These are phyloP conservation scores for Komagataella pastoris DNA, from an alignment of 805 yeast genomes.

Conservation along the genomic window DNA sequence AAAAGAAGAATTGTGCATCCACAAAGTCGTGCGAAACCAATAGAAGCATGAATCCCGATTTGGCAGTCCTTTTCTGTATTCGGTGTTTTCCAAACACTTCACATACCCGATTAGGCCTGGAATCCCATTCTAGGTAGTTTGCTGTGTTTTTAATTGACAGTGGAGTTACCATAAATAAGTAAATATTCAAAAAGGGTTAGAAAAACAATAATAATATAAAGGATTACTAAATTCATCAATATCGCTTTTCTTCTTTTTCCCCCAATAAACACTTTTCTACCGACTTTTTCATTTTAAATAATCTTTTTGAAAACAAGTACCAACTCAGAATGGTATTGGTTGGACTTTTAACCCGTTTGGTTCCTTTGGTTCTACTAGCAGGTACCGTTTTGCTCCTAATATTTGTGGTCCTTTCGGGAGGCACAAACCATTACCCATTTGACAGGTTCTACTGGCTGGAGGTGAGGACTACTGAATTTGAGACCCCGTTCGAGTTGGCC, in stretches of 20 bases:
- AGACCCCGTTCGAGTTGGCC: slow-evolving; percentile 33
- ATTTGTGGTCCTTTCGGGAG: slow-evolving; percentile 52
- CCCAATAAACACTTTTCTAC: neutral
- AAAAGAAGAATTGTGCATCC: neutral
- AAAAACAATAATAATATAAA: neutral
- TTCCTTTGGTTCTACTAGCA: slow-evolving; percentile 31
- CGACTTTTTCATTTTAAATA: neutral
- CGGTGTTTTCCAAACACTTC: neutral
- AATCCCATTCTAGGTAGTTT: neutral
- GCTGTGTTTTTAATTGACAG: neutral
- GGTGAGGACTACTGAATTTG: slow-evolving; percentile 49
- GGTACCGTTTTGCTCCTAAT: slow-evolving; percentile 36
- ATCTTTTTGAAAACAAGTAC: neutral
- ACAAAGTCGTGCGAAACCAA: neutral
- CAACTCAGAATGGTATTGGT: neutral
- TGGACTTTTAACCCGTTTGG: slow-evolving; percentile 5
- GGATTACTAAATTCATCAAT: neutral
- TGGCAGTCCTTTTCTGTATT: neutral
- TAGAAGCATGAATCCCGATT: neutral
- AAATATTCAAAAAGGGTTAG: neutral
- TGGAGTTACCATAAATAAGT: neutral
- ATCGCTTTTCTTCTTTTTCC: neutral
- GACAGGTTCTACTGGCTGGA: slow-evolving; percentile 57
- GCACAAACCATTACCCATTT: slow-evolving; percentile 43
- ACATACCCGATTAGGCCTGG: neutral